phyloP scores from a whole-genome alignment of 805 yeast genomes.

The Huiozyma naganishii region DNA sequence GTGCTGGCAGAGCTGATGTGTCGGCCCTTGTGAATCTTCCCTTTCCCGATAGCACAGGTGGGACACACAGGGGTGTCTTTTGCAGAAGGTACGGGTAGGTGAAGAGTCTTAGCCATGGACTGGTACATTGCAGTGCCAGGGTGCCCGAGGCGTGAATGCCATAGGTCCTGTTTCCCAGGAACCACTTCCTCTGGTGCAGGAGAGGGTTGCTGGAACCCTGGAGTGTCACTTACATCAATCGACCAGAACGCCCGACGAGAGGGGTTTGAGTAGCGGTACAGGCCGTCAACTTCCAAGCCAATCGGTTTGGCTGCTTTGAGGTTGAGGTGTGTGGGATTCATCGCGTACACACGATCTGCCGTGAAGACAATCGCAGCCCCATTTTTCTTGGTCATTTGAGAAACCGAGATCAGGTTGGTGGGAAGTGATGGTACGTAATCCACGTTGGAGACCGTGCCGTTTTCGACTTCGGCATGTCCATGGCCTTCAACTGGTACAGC shows the following conservation, averaged over 20 bases:
- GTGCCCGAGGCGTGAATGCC: not conserved
- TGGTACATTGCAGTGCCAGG: not conserved
- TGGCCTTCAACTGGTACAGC: not conserved
- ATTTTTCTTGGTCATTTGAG: not conserved
- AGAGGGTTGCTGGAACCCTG: no score
- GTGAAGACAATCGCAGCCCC: not conserved
- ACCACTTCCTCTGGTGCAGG: no score
- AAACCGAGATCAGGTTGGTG: not conserved
- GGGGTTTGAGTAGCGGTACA: not conserved
- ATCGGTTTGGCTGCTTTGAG: not conserved
- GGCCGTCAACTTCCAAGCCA: not conserved
- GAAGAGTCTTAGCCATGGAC: not conserved
- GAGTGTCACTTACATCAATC: not conserved
- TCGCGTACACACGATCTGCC: not conserved
- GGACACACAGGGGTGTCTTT: not conserved
- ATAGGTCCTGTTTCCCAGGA: not conserved
- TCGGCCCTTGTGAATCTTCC: not conserved
- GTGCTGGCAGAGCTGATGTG: not conserved
- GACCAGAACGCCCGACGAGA: not conserved
- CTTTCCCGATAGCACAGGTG: not conserved
- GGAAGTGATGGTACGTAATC: constrained; percentile 4
- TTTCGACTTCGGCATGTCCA: not conserved
- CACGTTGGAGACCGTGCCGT: not conserved
- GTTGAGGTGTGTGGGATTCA: not conserved
- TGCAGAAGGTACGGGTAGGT: not conserved